Evolutionary conservation across 345 rosid species (phyloP), one percentile per base, ranked within the genome.

Genomic region (Gossypium thurberi): DNA sequence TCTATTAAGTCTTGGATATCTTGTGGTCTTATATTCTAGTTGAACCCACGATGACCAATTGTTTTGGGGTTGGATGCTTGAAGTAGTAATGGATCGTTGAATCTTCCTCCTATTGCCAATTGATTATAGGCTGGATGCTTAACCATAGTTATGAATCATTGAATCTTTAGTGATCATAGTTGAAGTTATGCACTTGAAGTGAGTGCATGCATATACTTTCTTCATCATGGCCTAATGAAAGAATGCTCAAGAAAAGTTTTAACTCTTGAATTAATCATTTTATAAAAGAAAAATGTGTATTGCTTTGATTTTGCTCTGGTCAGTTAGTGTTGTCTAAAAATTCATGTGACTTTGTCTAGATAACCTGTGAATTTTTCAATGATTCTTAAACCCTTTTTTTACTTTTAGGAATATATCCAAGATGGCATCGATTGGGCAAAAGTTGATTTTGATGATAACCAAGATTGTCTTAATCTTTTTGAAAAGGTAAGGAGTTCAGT

Each of bases 381-480:
- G 44, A 51, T 51, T 51, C 21, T 52, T 28, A 13, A 6, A 51
- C 17, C 17, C 20, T 75, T 18, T 65, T 66, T 70, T 8, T 15
- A 48, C 59, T 69, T 75, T 69, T 86, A 95, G 99, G 99, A 95
- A 84, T 95, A 95, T 79, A 81, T 92, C 72, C 98, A 92, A 76
- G 98, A 95, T 84, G 99, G 99, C 61, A 95, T 91, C 82, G 97
- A 95, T 77, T 92, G 99, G 99, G 82, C 97, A 26, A 91, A 85
- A 81, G 97, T 95, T 82, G 98, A 95, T 65, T 95, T 92, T 83
- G 99, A 95, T 75, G 99, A 95, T 82, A 95, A 95, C 80, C 97
- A 95, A 81, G 93, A 88, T 74, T 95, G 99, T 79, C 97, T 95
- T 78, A 87, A 88, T 84, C 99, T 95, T 77, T 95, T 95, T 81